phyloP scores from a whole-genome alignment of 1,139 yeast species.

The Candida buenavistaensis region DNA sequence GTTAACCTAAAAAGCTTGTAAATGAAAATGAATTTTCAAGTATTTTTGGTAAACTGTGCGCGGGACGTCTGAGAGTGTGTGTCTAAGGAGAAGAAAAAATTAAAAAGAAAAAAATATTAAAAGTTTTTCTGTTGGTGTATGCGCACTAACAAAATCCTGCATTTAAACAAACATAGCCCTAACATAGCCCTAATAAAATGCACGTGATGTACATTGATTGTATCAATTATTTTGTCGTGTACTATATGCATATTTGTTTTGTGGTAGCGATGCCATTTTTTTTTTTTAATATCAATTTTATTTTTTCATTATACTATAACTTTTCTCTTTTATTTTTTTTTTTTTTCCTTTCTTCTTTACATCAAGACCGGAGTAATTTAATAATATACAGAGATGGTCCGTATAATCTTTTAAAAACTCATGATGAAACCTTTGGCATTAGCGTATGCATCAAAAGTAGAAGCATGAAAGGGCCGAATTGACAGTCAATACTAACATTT shows the following conservation, averaged over 20 bases:
- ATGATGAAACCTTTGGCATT: constrained; percentile 1
- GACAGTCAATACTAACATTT: constrained; percentile 1
- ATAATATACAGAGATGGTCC: constrained; percentile 87
- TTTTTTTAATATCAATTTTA: not conserved
- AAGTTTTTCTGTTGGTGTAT: not conserved
- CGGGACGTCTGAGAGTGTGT: too few relatives aligned
- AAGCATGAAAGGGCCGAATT: constrained; percentile 1
- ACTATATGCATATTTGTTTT: not conserved
- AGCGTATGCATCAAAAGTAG: not conserved
- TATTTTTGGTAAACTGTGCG: constrained; percentile 7
- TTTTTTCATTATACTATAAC: not conserved
- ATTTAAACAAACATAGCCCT: not conserved
- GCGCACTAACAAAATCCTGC: constrained; percentile 5
- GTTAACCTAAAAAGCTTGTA: constrained; percentile 8
- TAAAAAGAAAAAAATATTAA: too few relatives aligned
- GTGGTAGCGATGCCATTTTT: not conserved
- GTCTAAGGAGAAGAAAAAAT: too few relatives aligned
- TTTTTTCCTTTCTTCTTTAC: constrained; percentile 10
- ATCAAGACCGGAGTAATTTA: constrained; percentile 85
- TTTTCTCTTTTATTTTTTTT: constrained; percentile 8
- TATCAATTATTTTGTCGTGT: not conserved
- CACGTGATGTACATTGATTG: constrained; percentile 1
- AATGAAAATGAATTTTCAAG: constrained; percentile 9
- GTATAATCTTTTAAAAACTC: constrained; percentile 40
- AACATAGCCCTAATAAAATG: constrained; percentile 1